phyloP scores from a whole-genome alignment of 176 grass and related monocot species.

The Avena atlantica region DNA sequence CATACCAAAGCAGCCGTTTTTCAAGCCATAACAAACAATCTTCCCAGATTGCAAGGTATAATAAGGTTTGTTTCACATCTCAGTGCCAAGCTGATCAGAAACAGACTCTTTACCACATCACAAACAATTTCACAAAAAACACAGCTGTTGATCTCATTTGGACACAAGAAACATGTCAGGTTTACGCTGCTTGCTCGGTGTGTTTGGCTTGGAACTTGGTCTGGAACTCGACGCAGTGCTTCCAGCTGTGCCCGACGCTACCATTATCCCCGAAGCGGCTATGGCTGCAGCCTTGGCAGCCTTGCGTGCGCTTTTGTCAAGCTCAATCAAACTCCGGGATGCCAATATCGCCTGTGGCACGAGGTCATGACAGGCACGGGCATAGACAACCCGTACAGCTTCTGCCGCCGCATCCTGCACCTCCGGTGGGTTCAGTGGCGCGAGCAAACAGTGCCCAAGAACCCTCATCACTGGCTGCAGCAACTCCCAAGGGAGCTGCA shows the following conservation, averaged over 20 bases:
- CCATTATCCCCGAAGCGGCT: slow-evolving; percentile 11
- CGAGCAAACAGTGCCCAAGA: slow-evolving; percentile 90
- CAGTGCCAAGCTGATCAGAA: slow-evolving; percentile 18
- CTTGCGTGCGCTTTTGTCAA: slow-evolving; percentile 80
- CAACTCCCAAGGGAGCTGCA: slow-evolving; percentile 92
- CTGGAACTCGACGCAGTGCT: slow-evolving; percentile 53
- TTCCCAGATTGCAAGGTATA: slow-evolving; percentile 1
- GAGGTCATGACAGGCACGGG: slow-evolving; percentile 84
- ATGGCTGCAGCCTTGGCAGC: slow-evolving; percentile 44
- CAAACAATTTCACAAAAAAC: slow-evolving; percentile 27
- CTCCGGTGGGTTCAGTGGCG: slow-evolving; percentile 71
- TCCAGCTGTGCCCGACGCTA: slow-evolving; percentile 40
- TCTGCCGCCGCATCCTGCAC: slow-evolving; percentile 74
- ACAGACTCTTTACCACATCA: slow-evolving; percentile 35
- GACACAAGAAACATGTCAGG: slow-evolving; percentile 66
- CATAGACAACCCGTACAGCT: slow-evolving; percentile 83
- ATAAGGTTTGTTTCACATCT: slow-evolving; percentile 16
- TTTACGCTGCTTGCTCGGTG: slow-evolving; percentile 81
- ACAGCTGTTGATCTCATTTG: slow-evolving; percentile 60
- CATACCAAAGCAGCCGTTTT: slow-evolving; percentile 35
- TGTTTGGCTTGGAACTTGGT: slow-evolving; percentile 81
- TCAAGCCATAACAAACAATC: slow-evolving; percentile 16
- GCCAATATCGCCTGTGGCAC: slow-evolving; percentile 89
- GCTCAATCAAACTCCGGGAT: slow-evolving; percentile 86
- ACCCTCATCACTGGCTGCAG: slow-evolving; percentile 93